phyloP scores from a whole-genome alignment of 2,329 filamentous ascomycete species.

The Beauveria rudraprayagi region DNA sequence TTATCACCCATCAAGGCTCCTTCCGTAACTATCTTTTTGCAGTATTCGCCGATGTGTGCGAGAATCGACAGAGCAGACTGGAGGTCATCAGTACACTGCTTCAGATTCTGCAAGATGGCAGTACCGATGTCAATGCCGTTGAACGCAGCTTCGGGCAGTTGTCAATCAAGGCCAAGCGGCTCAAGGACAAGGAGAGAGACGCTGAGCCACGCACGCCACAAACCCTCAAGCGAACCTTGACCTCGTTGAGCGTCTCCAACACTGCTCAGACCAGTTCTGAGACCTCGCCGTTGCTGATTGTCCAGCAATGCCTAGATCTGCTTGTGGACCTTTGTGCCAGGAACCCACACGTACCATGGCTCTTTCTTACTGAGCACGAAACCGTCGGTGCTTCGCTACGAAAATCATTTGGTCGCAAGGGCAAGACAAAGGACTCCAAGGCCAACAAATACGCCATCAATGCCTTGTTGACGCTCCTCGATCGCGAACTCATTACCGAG shows the following conservation, averaged over 20 bases:
- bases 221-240: constrained; percentile 65
- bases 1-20: constrained; percentile 84
- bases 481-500: constrained; percentile 93
- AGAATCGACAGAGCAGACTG: constrained; percentile 91
- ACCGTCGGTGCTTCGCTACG: constrained; percentile 65
- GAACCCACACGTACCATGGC: constrained; percentile 78
- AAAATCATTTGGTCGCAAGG: constrained; percentile 68
- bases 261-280: constrained; percentile 61
- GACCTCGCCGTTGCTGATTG: constrained; percentile 86
- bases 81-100: constrained; percentile 91
- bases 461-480: constrained; percentile 75
- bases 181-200: constrained; percentile 55
- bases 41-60: constrained; percentile 83
- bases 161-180: constrained; percentile 81
- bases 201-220: constrained; percentile 67
- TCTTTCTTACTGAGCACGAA: constrained; percentile 94
- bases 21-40: constrained; percentile 77
- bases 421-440: constrained; percentile 78
- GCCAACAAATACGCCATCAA: constrained; percentile 87
- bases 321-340: constrained; percentile 76
- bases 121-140: constrained; percentile 83
- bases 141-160: constrained; percentile 93
- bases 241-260: constrained; percentile 41
- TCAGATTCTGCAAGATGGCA: constrained; percentile 92
- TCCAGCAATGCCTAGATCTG: constrained; percentile 87